phyloP scores from a whole-genome alignment of 2,329 filamentous ascomycete species.

The Colletotrichum sp. region DNA sequence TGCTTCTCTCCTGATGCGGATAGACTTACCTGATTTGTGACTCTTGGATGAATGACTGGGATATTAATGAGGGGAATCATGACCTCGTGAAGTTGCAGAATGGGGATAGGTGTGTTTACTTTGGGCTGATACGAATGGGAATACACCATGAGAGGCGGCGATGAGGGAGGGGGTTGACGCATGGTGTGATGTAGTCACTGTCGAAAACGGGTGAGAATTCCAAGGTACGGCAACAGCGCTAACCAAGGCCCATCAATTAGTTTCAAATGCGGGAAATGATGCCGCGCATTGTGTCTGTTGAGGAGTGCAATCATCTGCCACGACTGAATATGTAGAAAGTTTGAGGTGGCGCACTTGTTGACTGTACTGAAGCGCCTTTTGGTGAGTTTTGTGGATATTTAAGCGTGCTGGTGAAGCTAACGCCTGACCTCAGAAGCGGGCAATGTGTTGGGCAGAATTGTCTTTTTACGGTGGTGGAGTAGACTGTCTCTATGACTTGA shows the following conservation, averaged over 20 bases:
- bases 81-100: fast-evolving
- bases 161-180: not conserved
- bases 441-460: not conserved
- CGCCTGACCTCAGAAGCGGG: fast-evolving
- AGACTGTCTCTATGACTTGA: not conserved
- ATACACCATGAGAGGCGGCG: fast-evolving
- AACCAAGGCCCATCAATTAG: fast-evolving
- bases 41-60: not conserved
- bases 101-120: not conserved
- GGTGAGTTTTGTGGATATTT: fast-evolving
- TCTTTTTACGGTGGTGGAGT: no score
- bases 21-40: not conserved
- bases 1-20: no score
- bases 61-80: fast-evolving
- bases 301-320: not conserved
- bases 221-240: fast-evolving
- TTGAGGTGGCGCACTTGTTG: not conserved
- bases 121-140: fast-evolving
- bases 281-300: fast-evolving
- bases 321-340: not conserved
- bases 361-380: fast-evolving
- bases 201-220: not conserved
- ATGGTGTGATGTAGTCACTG: not conserved
- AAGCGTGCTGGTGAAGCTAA: fast-evolving
- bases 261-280: not conserved